These are phyloP conservation scores for Lodderomyces elongisporus DNA, from an alignment of 1,139 yeast genomes.

Conservation along the genomic window DNA sequence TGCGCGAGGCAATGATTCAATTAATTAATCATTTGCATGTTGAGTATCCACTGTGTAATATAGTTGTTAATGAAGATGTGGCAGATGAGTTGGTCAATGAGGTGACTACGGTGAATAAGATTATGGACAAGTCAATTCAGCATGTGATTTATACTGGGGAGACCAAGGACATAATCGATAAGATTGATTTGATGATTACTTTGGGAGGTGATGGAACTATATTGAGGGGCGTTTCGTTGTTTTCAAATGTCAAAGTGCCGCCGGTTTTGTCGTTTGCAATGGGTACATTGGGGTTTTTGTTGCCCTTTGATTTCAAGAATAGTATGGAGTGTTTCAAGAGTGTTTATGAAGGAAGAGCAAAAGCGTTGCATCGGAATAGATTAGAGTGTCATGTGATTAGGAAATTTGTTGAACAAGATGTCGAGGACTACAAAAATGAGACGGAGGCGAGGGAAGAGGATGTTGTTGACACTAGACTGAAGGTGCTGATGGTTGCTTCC, in stretches of 20 bases:
- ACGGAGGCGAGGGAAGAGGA: constrained; percentile 3
- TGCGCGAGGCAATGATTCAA: constrained; percentile 59
- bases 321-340: constrained; percentile 56
- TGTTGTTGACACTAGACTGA: background rate
- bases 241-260: constrained; percentile 69
- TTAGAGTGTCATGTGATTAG: constrained; percentile 70
- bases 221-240: constrained; percentile 61
- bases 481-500: too few species aligned
- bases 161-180: constrained; percentile 47
- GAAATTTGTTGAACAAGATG: constrained; percentile 14
- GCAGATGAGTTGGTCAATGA: constrained; percentile 60
- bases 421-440: constrained; percentile 2
- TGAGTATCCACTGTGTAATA: constrained; percentile 64
- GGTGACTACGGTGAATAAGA: constrained; percentile 6
- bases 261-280: constrained; percentile 85
- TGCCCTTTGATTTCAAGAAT: constrained; percentile 76
- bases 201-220: constrained; percentile 97
- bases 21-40: constrained; percentile 55
- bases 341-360: constrained; percentile 64
- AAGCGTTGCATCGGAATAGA: constrained; percentile 70
- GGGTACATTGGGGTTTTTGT: constrained; percentile 86
- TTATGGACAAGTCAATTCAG: constrained; percentile 8
- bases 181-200: constrained; percentile 72
- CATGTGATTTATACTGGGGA: constrained; percentile 49
- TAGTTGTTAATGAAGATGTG: constrained; percentile 71